phyloP scores from a whole-genome alignment of 139 green algal genomes.

The Nannochloris sp. region DNA sequence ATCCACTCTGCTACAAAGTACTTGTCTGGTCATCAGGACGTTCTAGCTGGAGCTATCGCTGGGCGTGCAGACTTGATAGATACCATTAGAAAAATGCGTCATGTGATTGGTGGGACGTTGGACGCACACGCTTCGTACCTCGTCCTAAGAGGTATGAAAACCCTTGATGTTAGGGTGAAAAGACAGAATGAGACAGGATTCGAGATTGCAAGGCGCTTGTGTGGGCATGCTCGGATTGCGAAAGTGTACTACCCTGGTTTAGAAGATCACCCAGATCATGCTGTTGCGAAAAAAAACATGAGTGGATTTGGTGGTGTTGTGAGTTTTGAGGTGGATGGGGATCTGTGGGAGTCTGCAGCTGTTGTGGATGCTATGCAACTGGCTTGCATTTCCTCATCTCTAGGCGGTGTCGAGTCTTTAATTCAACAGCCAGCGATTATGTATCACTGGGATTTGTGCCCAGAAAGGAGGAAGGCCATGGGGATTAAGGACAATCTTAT shows the following conservation, averaged over 20 bases:
- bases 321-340: slow-evolving; percentile 83
- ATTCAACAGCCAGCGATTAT: slow-evolving; percentile 98
- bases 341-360: slow-evolving; percentile 75
- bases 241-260: slow-evolving; percentile 77
- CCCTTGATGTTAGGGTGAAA: slow-evolving; percentile 84
- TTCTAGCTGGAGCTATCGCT: slow-evolving; percentile 81
- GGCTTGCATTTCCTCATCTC: slow-evolving; percentile 94
- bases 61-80: slow-evolving; percentile 70
- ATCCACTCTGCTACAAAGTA: slow-evolving; percentile 98
- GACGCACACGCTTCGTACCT: slow-evolving; percentile 94
- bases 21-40: slow-evolving; percentile 96
- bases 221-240: slow-evolving; percentile 66
- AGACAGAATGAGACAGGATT: slow-evolving; percentile 65
- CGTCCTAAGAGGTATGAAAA: slow-evolving; percentile 95
- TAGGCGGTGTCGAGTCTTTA: slow-evolving; percentile 91
- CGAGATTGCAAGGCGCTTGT: slow-evolving; percentile 59
- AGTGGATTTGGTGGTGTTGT: slow-evolving; percentile 91
- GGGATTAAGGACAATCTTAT: slow-evolving; percentile 98
- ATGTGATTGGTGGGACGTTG: slow-evolving; percentile 93
- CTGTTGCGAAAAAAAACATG: slow-evolving; percentile 88
- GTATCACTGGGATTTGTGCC: slow-evolving; percentile 67
- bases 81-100: slow-evolving; percentile 83
- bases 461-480: slow-evolving; percentile 75
- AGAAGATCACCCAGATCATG: slow-evolving; percentile 81
- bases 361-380: slow-evolving; percentile 87